Conservation (phyloP, 441 rosid species). For the Rhodomyrtus psidioides region DNA sequence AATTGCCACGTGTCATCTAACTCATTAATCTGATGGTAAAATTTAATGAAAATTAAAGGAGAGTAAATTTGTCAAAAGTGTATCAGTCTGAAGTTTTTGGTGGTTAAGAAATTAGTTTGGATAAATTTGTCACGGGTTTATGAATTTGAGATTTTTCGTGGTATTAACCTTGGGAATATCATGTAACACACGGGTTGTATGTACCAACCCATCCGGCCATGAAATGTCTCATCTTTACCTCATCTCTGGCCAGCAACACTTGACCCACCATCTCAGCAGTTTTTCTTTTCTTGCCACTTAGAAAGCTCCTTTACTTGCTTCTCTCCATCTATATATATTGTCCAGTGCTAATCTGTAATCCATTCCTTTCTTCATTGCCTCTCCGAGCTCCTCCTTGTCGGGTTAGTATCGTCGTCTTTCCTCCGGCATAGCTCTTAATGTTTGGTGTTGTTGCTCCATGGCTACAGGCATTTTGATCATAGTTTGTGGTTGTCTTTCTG, state of each 20-base stretch:
- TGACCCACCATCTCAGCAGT: background rate
- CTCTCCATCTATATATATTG: background rate
- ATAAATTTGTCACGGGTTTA: too few relatives aligned
- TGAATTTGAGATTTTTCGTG: too few relatives aligned
- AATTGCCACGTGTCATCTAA: too few relatives aligned
- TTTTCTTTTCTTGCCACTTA: background rate
- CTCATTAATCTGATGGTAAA: too few relatives aligned
- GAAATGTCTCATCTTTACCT: background rate
- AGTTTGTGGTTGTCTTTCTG: background rate
- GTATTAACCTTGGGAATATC: too few relatives aligned
- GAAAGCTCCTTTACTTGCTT: background rate
- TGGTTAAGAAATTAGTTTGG: too few relatives aligned
- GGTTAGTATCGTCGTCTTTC: slow-evolving; percentile 31
- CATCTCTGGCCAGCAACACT: background rate
- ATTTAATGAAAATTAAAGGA: too few relatives aligned
- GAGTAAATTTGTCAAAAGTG: too few relatives aligned
- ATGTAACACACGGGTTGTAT: background rate
- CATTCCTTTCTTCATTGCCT: slow-evolving; percentile 7
- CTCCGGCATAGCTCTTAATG: slow-evolving; percentile 4
- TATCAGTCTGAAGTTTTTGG: too few relatives aligned
- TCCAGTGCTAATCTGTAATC: background rate
- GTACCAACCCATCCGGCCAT: too few relatives aligned
- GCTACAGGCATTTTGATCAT: background rate
- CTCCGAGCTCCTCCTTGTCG: slow-evolving; percentile 34
- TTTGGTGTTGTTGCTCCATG: background rate